Base-by-base conservation (phyloP, 352 stramenopile species). In the Phytophthora meadii region DNA sequence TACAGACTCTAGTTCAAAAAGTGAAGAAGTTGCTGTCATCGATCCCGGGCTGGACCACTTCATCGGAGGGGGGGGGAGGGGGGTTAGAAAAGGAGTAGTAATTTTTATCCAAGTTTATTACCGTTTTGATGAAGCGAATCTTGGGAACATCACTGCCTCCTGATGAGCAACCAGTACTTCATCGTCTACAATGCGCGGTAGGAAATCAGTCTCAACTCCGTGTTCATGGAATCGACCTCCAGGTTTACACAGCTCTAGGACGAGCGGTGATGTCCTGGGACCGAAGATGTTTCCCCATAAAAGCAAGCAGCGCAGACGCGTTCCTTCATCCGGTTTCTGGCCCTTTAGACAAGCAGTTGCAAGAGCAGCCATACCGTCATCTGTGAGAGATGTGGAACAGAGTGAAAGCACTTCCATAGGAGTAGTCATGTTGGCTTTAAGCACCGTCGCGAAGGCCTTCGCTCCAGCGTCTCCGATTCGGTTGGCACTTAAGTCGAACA, bases 201-300 rank as follows among this genome's bases (percentile, higher is more conserved):
- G 46, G 45, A 91, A 84, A 62, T 93, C 84, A 4, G 72, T 90
- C 62, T 91, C 73, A 32, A 89, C 66, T 45, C 60, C 47, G 34
- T 58, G 64, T n/a, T 84, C 53, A 24, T 67, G 37, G 40, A 88
- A 84, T 5, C 69, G 66, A 5, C 70, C 72, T 5, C 58, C 67
- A 7, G 58, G 49, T 7, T 61, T 53, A 32, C 70, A 79, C 14
- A 93, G 63, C 41, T 87, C 69, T 10, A 79, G 19, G 48, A 90
- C 77, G 1, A 81, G 45, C 19, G 30, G 45, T 4, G 74, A 70
- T 2, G 79, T 71, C 24, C 54, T 52, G 6, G 52, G 44, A 17
- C 82, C 82, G 63, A 91, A 93, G 57, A 88, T 74, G 61, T 93
- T 93, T 8, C 77, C 84, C 82, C 81, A 93, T 7, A 93, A 70